These are phyloP conservation scores for Monilinia fructicola DNA, from an alignment of 2,329 filamentous ascomycete species.

Conservation along the genomic window DNA sequence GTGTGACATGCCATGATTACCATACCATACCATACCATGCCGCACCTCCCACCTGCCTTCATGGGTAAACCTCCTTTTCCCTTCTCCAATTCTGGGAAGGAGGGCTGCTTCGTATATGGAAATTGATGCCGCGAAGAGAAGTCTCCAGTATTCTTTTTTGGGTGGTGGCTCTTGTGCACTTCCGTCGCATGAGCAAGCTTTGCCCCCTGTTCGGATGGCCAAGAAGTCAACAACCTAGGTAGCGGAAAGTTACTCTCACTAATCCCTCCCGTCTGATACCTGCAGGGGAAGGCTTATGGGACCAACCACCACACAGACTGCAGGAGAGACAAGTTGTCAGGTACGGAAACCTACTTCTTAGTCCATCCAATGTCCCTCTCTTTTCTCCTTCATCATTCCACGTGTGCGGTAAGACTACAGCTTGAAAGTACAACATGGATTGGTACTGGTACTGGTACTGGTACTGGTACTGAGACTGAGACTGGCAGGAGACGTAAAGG, in stretches of 20 bases:
- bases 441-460: too few relatives aligned
- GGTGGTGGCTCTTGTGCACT: background rate
- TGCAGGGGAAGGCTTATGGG: background rate
- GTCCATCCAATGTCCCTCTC: background rate
- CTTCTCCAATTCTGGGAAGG: background rate
- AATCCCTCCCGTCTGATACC: background rate
- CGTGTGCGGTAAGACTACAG: slow-evolving; percentile 8
- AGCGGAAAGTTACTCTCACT: slow-evolving; percentile 9
- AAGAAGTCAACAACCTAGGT: background rate
- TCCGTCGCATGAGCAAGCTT: slow-evolving; percentile 1
- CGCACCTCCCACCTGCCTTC: too few relatives aligned
- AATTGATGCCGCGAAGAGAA: background rate
- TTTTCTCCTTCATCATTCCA: background rate
- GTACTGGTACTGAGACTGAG: too few relatives aligned
- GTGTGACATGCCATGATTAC: background rate
- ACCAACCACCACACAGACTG: background rate
- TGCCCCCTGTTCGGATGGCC: background rate
- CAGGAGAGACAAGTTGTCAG: slow-evolving; percentile 5
- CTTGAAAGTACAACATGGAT: slow-evolving; percentile 1
- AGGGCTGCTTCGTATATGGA: background rate
- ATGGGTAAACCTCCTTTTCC: background rate
- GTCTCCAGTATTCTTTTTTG: too few relatives aligned
- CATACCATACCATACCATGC: too few relatives aligned
- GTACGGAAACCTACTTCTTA: slow-evolving; percentile 7
- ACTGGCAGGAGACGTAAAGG: too few relatives aligned